phyloP scores from a whole-genome alignment of 192 early-diverging fungal genomes.

The Backusella psychrophila region DNA sequence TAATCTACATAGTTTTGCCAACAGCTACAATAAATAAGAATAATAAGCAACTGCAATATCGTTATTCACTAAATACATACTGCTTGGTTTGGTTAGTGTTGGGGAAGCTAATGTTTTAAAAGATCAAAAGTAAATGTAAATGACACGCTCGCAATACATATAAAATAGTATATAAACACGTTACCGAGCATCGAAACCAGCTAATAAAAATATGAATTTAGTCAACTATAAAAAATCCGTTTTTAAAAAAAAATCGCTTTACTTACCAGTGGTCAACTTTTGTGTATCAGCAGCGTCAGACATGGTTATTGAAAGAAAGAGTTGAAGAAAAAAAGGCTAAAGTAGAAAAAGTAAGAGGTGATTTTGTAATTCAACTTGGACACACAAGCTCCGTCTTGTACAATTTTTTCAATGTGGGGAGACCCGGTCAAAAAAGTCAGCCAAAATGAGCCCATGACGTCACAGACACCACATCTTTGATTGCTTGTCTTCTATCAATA shows the following conservation, averaged over 20 bases:
- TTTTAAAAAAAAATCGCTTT: not conserved
- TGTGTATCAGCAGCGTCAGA: conserved; percentile 24
- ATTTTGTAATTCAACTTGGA: not conserved
- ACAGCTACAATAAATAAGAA: conserved; percentile 54
- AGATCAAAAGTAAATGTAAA: not conserved
- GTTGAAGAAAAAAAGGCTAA: not conserved
- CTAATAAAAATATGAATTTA: conserved; percentile 31
- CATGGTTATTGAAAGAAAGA: conserved; percentile 19
- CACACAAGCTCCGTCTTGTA: conserved; percentile 3
- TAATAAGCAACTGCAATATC: not conserved
- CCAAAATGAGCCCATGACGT: not conserved
- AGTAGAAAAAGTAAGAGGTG: not conserved
- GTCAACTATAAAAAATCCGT: not conserved
- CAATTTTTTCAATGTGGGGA: not conserved
- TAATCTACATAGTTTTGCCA: conserved; percentile 99
- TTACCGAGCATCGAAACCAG: conserved; percentile 58
- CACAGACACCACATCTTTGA: not conserved
- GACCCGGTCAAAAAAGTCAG: not conserved
- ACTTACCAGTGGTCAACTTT: conserved; percentile 25
- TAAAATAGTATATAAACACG: not conserved
- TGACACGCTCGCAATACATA: not conserved
- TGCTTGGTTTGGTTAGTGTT: conserved; percentile 99
- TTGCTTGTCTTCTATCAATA: not conserved
- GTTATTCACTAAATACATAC: conserved; percentile 8
- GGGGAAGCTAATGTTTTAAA: conserved; percentile 63